Base-by-base conservation (phyloP, 768 basidiomycete species). In the Auricularia sp. region DNA sequence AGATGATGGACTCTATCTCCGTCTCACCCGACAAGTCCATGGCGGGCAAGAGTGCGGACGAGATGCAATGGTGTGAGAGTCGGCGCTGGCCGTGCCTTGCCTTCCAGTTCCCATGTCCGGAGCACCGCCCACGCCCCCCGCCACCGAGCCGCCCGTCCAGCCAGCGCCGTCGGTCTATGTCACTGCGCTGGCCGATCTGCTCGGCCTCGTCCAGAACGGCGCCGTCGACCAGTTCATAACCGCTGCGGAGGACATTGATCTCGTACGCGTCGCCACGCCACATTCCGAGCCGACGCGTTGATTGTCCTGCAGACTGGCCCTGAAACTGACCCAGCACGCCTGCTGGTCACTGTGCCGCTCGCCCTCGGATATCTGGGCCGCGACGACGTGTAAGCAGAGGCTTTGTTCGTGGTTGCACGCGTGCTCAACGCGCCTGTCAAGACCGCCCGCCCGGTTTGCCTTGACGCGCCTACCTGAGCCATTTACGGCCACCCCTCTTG, bases 1-100 rank as follows among this genome's bases (percentile, higher is more conserved):
- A 94, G 43, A 97, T 78, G 69, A 95, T 84, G 58, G 91, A 92
- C 75, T 95, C 89, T 66, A 95, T 88, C 71, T 94, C 92, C 66
- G 14, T 51, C 14, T 93, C 91, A 65, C 84, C 82, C 58, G 80
- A 74, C 3, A 71, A 72, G 66, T 87, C 83, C 82, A 87, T 87
- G 39, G 60, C 69, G 54, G 43, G 64, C 23, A 21, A 6, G 35
- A 18, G 39, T 14, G 39, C 35, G 29, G 3, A 51, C 33, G 29
- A 39, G 39, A 7, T 62, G n/a, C 10, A 47, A 42, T 44, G 34
- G 58, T 12, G 21, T 18, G 34, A 39, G 36, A 39, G 23, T 64
- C 21, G n/a, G 35, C 42, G 23, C 47, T 14, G 44, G 44, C 36
- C 36, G 36, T 42, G 11, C 23, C 10, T 21, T 54, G 42, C 29